Evolutionary conservation across 768 basidiomycete genomes (phyloP).

Genomic region (Russula ochroleuca): DNA sequence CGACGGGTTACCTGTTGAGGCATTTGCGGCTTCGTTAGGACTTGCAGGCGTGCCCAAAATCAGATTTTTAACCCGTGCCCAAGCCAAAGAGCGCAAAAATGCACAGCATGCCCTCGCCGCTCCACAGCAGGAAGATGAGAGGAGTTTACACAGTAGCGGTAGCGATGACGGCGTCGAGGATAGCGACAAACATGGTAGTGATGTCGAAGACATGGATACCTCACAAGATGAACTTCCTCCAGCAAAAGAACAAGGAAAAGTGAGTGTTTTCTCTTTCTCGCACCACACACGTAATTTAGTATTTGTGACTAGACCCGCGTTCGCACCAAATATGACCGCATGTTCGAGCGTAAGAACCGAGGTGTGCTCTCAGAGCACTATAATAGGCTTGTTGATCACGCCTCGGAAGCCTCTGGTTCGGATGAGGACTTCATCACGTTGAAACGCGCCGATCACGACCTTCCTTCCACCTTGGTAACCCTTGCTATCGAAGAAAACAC

Average conservation of each 20-base stretch:
- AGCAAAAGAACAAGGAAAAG: conserved; percentile 3
- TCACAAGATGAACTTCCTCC: background rate
- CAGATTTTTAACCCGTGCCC: conserved; percentile 70
- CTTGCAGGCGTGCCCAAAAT: conserved; percentile 94
- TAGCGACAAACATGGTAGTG: background rate
- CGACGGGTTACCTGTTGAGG: conserved; percentile 72
- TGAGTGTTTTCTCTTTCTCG: background rate
- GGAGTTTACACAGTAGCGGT: conserved; percentile 16
- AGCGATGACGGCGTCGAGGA: conserved; percentile 2
- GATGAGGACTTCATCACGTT: conserved; percentile 90
- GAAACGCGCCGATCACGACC: conserved; percentile 84
- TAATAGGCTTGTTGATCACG: conserved; percentile 76
- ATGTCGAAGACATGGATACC: background rate
- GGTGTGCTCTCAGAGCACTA: conserved; percentile 89
- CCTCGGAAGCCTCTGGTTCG: conserved; percentile 38
- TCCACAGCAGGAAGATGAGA: conserved; percentile 34
- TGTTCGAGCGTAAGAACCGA: conserved; percentile 97
- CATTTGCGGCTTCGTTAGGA: conserved; percentile 85
- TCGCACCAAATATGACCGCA: conserved; percentile 93
- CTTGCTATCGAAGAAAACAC: conserved; percentile 43
- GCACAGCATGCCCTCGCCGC: conserved; percentile 46
- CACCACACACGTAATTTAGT: background rate
- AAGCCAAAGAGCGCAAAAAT: conserved; percentile 76
- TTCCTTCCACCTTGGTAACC: conserved; percentile 37
- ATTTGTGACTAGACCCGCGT: conserved; percentile 37